Evolutionary conservation across 192 early-diverging fungal genomes (phyloP).

Genomic region (Gryganskiella cystojenkinii): DNA sequence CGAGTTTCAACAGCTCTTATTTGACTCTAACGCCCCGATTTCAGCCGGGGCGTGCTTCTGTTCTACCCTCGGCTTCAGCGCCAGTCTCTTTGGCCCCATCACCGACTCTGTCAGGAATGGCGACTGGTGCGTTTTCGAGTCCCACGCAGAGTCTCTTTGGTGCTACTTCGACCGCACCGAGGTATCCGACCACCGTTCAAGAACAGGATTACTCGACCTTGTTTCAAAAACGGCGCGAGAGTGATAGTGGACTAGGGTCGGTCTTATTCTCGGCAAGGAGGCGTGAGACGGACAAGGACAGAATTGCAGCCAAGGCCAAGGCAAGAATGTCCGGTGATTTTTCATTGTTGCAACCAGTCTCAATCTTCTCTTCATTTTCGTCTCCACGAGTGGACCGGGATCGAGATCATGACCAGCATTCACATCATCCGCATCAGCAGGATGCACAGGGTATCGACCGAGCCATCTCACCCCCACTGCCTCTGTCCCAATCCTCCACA

Average conservation of each 20-base stretch:
- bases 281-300: constrained; percentile 21
- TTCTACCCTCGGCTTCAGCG: neutral
- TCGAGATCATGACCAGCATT: neutral
- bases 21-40: constrained; percentile 16
- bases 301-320: constrained; percentile 21
- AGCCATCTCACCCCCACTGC: neutral
- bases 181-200: neutral
- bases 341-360: constrained; percentile 7
- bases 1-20: too few species aligned
- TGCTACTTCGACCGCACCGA: too few species aligned
- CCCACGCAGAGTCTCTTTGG: neutral
- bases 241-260: constrained; percentile 25
- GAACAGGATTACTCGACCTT: constrained; percentile 26
- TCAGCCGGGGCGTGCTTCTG: neutral
- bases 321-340: constrained; percentile 25
- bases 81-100: neutral
- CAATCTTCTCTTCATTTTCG: neutral
- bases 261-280: constrained; percentile 19
- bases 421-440: constrained; percentile 11
- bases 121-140: neutral
- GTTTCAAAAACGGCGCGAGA: constrained; percentile 34
- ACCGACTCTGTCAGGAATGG: neutral
- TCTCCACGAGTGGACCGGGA: too few species aligned
- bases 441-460: neutral
- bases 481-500: neutral